Conservation (phyloP, 2,329 filamentous ascomycete species). For the Fusarium coicis region DNA sequence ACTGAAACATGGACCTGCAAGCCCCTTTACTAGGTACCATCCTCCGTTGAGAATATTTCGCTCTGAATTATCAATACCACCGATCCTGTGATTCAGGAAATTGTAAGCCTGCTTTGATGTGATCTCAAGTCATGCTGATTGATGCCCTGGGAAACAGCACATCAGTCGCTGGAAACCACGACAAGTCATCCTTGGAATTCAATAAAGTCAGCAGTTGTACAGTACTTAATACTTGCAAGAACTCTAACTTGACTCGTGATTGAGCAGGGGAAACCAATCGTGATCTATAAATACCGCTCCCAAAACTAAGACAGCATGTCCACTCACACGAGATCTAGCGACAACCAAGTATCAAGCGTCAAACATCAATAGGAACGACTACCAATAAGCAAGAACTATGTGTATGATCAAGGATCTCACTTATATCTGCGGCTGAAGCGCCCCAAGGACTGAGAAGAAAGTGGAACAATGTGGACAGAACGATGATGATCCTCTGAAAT, state of each 20-base stretch:
- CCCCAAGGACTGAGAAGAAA: not conserved
- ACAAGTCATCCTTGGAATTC: not conserved
- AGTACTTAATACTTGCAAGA: not conserved
- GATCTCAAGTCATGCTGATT: not conserved
- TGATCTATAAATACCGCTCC: not conserved
- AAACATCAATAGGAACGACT: not conserved
- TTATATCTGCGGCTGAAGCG: not conserved
- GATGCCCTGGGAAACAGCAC: not conserved
- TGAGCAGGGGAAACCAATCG: too few species aligned
- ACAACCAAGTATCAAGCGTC: not conserved
- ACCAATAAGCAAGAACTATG: not conserved
- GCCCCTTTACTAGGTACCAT: fast-evolving
- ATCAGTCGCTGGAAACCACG: not conserved
- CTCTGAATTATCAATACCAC: fast-evolving
- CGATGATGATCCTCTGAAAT: not conserved
- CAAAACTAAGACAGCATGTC: too few species aligned
- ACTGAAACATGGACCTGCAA: not conserved
- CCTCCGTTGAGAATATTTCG: not conserved
- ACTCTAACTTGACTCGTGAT: not conserved
- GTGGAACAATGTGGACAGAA: not conserved
- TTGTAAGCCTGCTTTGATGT: not conserved
- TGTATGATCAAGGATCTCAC: not conserved
- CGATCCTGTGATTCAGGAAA: not conserved
- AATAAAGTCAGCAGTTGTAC: not conserved
- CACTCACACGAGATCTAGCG: not conserved